phyloP scores from a whole-genome alignment of 306 rosid species.

The Begonia masoniana region DNA sequence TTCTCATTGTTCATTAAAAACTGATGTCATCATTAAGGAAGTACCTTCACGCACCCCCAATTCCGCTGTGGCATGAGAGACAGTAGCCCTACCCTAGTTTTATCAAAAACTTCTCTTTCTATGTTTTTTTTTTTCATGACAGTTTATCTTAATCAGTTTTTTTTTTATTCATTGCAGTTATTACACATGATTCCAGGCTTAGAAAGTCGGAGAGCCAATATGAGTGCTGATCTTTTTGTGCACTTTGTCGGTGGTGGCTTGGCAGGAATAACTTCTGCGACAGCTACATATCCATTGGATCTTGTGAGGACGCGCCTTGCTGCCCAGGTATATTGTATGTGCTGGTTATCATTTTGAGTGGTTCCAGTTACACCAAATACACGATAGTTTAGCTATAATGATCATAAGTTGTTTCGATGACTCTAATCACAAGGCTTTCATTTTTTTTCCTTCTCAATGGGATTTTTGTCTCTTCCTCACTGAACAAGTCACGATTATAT shows the following conservation, averaged over 20 bases:
- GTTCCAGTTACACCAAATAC: too few species aligned
- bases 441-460: too few species aligned
- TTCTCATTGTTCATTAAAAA: too few species aligned
- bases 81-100: too few species aligned
- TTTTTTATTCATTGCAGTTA: slow-evolving; percentile 26
- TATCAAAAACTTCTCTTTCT: too few species aligned
- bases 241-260: slow-evolving; percentile 83
- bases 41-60: too few species aligned
- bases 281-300: slow-evolving; percentile 88
- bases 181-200: slow-evolving; percentile 43
- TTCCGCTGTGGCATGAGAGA: too few species aligned
- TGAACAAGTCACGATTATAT: too few species aligned
- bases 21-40: too few species aligned
- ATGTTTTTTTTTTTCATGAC: too few species aligned
- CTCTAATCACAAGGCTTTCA: not conserved
- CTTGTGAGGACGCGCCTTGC: slow-evolving; percentile 98
- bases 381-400: not conserved
- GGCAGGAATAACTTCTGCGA: slow-evolving; percentile 92
- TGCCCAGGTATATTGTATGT: slow-evolving; percentile 53
- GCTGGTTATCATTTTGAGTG: not conserved
- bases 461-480: too few species aligned
- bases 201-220: slow-evolving; percentile 29
- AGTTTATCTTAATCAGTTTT: too few species aligned
- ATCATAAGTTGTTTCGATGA: not conserved
- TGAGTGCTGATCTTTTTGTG: slow-evolving; percentile 48